A percentile compares a stretch with the other conserved stretches of the same genome.
Conservation (phyloP, 305 asterid genomes). For the Euphrasia arctica region DNA sequence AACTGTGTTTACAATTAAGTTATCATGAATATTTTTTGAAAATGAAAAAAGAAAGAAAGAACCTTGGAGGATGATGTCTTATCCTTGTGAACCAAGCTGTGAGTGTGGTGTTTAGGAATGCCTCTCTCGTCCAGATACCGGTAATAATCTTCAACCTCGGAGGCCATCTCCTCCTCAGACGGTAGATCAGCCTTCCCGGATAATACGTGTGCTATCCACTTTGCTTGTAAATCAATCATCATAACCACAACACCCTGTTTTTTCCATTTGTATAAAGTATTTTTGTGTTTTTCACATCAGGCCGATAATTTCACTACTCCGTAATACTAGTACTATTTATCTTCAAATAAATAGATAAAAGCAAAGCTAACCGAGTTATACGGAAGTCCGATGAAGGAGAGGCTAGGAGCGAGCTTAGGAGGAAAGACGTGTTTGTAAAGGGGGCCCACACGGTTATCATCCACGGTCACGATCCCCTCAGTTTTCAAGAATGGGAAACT, state of each 20-base stretch:
- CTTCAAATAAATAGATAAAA: background rate
- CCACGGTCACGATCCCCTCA: slow-evolving; percentile 43
- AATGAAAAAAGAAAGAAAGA: background rate
- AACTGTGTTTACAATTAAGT: background rate
- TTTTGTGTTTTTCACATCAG: background rate
- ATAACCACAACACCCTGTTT: slow-evolving; percentile 27
- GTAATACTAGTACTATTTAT: too few species aligned
- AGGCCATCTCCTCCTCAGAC: slow-evolving; percentile 48
- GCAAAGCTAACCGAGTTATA: slow-evolving; percentile 24
- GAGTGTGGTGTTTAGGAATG: slow-evolving; percentile 53
- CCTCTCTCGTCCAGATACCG: slow-evolving; percentile 42
- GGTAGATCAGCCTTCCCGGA: slow-evolving; percentile 51
- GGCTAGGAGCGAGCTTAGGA: slow-evolving; percentile 50
- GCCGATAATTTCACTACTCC: too few species aligned
- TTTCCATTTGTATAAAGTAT: background rate
- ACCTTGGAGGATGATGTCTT: background rate
- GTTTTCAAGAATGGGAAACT: slow-evolving; percentile 52
- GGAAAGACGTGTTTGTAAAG: slow-evolving; percentile 59
- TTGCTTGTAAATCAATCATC: slow-evolving; percentile 52
- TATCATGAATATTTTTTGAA: too few species aligned
- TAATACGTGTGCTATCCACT: slow-evolving; percentile 51
- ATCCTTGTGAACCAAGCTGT: slow-evolving; percentile 33
- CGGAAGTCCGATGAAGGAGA: slow-evolving; percentile 49
- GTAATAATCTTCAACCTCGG: slow-evolving; percentile 37
- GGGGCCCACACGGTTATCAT: slow-evolving; percentile 57